Base-by-base conservation (phyloP, 441 rosid species). In the Flueggea neowawraea region DNA sequence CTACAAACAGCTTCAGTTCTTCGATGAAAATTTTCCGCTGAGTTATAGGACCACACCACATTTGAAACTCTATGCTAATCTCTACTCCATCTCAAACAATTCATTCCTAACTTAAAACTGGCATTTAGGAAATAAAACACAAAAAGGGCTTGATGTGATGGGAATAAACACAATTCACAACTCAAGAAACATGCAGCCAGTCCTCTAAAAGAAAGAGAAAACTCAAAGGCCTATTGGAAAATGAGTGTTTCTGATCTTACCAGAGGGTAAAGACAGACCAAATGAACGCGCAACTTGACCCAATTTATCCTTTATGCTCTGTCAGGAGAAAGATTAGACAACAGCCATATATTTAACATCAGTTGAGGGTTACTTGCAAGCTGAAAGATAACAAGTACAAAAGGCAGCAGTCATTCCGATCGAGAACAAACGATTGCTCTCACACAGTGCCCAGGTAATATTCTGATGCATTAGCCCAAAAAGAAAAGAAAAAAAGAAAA, bases 261-360 rank as follows among this genome's bases (percentile, higher is more conserved):
- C 84, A 54, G 78, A 58, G 55, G 73, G 61, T 54, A 32, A 70
- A 53, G 16, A 31, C 68, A 54, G 89, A 62, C 70, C 80, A 44
- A 76, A 49, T 52, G 93, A 91, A 49, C 97, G 97, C 15, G 86
- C 81, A 64, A 87, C 95, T 79, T 80, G 97, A 56, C 55, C 69
- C 74, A 95, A 62, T 76, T 71, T 88, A 17, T 89, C 98, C 77
- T 82, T 88, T 62, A 84, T 61, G 68, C 68, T 69, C 99, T 95
- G 78, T 57, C 51, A 54, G 63, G 9, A n/a, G 59, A 58, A 54
- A 57, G 49, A 54, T 31, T 36, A 36, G 9, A 57, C 41, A 54
- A 51, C 10, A 58, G n/a, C 14, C 15, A 49, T 2, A 51, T 48
- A 45, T 17, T 16, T 9, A 11, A 64, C 1, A 51, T 44, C 11